phyloP scores from a whole-genome alignment of 352 stramenopile species.

The Globisporangium nodosum region DNA sequence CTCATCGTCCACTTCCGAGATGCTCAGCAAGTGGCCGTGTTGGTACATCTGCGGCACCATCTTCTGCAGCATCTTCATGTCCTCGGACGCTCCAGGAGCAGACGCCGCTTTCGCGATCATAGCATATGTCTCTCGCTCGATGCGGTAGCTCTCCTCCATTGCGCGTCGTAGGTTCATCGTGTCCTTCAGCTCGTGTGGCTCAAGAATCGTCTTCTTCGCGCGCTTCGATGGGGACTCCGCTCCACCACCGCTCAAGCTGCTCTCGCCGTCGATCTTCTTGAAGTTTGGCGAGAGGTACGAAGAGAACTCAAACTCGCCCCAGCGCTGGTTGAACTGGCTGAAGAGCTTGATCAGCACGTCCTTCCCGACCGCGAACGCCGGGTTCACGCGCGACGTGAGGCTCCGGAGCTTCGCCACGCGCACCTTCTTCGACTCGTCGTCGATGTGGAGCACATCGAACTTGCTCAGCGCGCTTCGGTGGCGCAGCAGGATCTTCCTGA shows the following conservation, averaged over 20 bases:
- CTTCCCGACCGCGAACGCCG: slow-evolving; percentile 62
- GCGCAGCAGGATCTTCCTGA: slow-evolving; percentile 54
- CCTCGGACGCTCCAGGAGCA: background rate
- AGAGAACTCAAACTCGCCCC: slow-evolving; percentile 73
- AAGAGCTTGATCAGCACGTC: slow-evolving; percentile 75
- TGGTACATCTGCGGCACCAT: slow-evolving; percentile 47
- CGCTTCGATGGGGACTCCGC: slow-evolving; percentile 27
- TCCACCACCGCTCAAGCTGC: background rate
- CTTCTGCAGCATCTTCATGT: slow-evolving; percentile 19
- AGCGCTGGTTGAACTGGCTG: slow-evolving; percentile 79
- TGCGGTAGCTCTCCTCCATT: slow-evolving; percentile 76
- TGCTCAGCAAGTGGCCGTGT: slow-evolving; percentile 44
- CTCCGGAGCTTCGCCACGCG: slow-evolving; percentile 42
- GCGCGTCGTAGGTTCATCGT: slow-evolving; percentile 54
- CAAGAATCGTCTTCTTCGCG: slow-evolving; percentile 31
- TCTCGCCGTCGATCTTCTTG: slow-evolving; percentile 8
- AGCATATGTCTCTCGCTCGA: slow-evolving; percentile 49
- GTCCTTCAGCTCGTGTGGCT: slow-evolving; percentile 46
- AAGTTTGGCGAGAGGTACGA: slow-evolving; percentile 60
- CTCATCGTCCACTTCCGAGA: slow-evolving; percentile 60
- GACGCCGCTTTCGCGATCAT: slow-evolving; percentile 32
- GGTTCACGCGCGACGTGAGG: slow-evolving; percentile 74
- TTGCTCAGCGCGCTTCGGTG: slow-evolving; percentile 27
- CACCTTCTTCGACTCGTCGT: slow-evolving; percentile 15
- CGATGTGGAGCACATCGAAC: slow-evolving; percentile 8